Conservation (phyloP, 106 monocot species). For the Amphibolis antarctica region DNA sequence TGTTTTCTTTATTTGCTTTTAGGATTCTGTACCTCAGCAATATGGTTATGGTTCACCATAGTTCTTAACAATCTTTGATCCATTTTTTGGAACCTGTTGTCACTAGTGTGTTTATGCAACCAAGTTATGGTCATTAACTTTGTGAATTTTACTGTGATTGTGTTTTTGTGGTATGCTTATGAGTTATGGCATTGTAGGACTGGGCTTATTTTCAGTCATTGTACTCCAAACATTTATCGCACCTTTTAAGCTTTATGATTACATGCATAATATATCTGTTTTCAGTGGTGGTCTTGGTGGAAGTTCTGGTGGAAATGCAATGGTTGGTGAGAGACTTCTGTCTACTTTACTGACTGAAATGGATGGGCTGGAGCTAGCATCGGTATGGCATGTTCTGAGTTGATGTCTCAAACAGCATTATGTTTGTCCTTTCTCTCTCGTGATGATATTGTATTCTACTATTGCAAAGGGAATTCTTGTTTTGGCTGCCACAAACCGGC, state of each 20-base stretch:
- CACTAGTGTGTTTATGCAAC: no score
- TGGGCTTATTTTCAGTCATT: not conserved
- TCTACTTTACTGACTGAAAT: constrained; percentile 89
- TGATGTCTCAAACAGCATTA: not conserved
- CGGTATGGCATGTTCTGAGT: constrained; percentile 23
- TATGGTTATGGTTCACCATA: no score
- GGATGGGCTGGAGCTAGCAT: constrained; percentile 82
- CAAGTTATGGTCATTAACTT: no score
- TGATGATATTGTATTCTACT: not conserved
- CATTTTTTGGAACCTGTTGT: no score
- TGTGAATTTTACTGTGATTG: not conserved
- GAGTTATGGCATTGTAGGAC: not conserved
- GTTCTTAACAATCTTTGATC: no score
- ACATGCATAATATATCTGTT: not conserved
- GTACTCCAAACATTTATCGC: not conserved
- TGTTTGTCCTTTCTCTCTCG: not conserved
- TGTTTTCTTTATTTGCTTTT: no score
- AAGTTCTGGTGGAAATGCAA: constrained; percentile 48
- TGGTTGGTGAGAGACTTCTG: constrained; percentile 85
- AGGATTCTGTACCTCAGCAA: no score
- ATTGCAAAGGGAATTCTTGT: constrained; percentile 80
- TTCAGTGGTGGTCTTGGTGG: constrained; percentile 37
- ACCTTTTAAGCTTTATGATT: not conserved
- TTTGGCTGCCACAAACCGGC: constrained; percentile 90
- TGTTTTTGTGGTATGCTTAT: not conserved